Conservation (phyloP, 148 eudicot species). For the Pharnaceum exiguum region DNA sequence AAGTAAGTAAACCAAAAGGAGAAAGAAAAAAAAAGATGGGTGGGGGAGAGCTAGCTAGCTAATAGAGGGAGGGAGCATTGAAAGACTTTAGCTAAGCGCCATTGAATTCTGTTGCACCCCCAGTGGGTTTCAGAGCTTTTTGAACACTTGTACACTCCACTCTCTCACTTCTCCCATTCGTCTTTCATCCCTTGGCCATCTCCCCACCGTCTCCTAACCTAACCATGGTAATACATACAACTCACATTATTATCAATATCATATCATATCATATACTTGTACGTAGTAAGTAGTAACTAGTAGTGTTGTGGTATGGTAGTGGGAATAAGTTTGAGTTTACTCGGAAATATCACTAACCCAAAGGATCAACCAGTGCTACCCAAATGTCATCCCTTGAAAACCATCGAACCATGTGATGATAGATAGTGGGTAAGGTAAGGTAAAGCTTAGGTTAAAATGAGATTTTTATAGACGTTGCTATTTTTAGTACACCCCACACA, state of each 20-base stretch:
- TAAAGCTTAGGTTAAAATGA: background rate
- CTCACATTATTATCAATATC: background rate
- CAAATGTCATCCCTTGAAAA: slow-evolving; percentile 17
- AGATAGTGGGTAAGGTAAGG: background rate
- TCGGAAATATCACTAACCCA: slow-evolving; percentile 5
- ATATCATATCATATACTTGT: background rate
- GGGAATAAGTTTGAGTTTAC: background rate
- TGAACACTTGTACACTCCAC: slow-evolving; percentile 3
- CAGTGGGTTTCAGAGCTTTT: background rate
- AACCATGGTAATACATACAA: background rate
- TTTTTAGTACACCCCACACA: no score
- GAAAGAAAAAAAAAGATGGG: background rate
- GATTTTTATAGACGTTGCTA: slow-evolving; percentile 22
- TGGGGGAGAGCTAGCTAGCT: no score
- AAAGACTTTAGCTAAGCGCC: no score
- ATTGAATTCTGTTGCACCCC: slow-evolving; percentile 11
- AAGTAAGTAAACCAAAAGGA: background rate
- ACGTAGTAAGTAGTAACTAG: background rate
- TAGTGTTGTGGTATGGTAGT: background rate
- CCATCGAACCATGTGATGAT: slow-evolving; percentile 9
- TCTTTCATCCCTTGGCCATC: background rate
- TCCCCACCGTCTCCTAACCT: background rate
- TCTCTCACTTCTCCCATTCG: slow-evolving; percentile 8
- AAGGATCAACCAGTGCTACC: slow-evolving; percentile 14
- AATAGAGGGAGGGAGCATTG: no score